phyloP scores from a whole-genome alignment of 139 green algal genomes.

The Tetradesmus lagerheimii region DNA sequence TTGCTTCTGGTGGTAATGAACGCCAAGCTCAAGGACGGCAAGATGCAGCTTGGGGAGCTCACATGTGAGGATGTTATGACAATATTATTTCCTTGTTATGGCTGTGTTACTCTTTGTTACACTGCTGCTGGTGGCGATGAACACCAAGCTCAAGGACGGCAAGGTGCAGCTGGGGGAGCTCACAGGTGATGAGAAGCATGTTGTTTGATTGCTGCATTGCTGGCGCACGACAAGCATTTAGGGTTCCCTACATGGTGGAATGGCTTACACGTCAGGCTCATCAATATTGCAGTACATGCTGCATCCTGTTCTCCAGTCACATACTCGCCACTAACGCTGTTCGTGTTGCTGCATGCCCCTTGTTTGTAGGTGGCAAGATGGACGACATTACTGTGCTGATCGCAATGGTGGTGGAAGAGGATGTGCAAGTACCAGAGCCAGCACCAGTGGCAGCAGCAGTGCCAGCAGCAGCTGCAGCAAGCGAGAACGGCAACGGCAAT shows the following conservation, averaged over 20 bases:
- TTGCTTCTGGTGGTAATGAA: too few species aligned
- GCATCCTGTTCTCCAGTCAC: too few species aligned
- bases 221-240: too few species aligned
- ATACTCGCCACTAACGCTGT: not conserved
- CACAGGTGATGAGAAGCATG: conserved; percentile 10
- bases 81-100: too few species aligned
- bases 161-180: conserved; percentile 74
- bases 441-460: conserved; percentile 1
- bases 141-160: conserved; percentile 66
- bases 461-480: conserved; percentile 11
- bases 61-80: conserved; percentile 45
- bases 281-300: too few species aligned
- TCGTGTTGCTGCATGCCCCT: not conserved
- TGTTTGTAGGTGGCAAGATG: conserved; percentile 70
- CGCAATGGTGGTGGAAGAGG: conserved; percentile 61
- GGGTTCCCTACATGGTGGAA: too few species aligned
- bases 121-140: too few species aligned
- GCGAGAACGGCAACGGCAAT: not conserved
- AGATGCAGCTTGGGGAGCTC: conserved; percentile 73
- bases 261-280: too few species aligned
- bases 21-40: conserved; percentile 67
- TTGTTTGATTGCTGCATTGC: too few species aligned
- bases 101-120: too few species aligned
- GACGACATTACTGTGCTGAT: conserved; percentile 94
- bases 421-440: not conserved